Evolutionary conservation across 805 yeast genomes (phyloP).

Genomic region (Saccharomycopsis sp.): DNA sequence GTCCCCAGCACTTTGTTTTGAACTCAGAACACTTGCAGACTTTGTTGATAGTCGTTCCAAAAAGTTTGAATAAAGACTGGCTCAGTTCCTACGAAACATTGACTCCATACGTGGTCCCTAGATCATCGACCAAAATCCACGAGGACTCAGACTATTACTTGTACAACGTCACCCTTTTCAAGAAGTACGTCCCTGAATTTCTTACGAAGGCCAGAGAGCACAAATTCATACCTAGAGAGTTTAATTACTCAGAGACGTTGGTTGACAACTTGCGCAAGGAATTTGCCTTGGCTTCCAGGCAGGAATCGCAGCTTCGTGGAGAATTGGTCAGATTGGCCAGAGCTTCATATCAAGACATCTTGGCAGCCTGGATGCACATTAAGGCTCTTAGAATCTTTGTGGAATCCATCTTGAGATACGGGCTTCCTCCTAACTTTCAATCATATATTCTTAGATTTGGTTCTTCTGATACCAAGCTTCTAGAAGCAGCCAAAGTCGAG

Average conservation of each 20-base stretch:
- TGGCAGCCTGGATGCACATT: slow-evolving; percentile 84
- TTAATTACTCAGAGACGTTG: slow-evolving; percentile 72
- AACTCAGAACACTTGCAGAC: slow-evolving; percentile 84
- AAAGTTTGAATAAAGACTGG: slow-evolving; percentile 52
- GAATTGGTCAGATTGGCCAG: slow-evolving; percentile 78
- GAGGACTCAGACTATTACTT: slow-evolving; percentile 68
- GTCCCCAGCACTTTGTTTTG: slow-evolving; percentile 74
- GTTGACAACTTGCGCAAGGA: slow-evolving; percentile 71
- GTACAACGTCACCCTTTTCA: slow-evolving; percentile 78
- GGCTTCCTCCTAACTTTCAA: slow-evolving; percentile 88
- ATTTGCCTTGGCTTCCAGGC: slow-evolving; percentile 64
- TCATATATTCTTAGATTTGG: slow-evolving; percentile 41
- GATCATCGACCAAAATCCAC: slow-evolving; percentile 67
- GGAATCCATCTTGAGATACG: slow-evolving; percentile 91
- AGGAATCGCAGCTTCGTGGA: slow-evolving; percentile 64
- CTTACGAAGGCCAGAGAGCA: slow-evolving; percentile 67
- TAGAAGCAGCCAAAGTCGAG: slow-evolving; percentile 57
- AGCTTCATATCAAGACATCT: slow-evolving; percentile 84
- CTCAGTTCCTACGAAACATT: slow-evolving; percentile 67
- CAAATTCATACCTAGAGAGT: slow-evolving; percentile 91
- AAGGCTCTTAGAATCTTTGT: slow-evolving; percentile 83
- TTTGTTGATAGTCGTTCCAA: slow-evolving; percentile 84
- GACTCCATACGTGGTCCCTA: slow-evolving; percentile 80
- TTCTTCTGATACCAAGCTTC: slow-evolving; percentile 36
- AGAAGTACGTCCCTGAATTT: slow-evolving; percentile 69